phyloP scores from a whole-genome alignment of 2,329 filamentous ascomycete species.

The Dryadomyces quercus-mongolicae region DNA sequence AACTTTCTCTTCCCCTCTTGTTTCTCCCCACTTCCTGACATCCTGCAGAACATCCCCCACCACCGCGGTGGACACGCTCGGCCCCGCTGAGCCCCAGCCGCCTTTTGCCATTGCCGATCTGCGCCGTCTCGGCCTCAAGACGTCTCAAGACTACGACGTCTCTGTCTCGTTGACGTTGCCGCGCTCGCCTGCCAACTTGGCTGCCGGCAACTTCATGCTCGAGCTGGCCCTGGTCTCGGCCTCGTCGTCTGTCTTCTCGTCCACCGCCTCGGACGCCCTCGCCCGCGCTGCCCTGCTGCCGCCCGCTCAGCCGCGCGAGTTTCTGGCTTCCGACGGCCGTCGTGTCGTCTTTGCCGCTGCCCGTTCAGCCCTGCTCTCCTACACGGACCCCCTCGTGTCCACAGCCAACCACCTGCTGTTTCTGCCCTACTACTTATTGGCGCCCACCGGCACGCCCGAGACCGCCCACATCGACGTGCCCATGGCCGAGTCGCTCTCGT shows the following conservation, averaged over 20 bases:
- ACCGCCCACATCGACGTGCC: slow-evolving; percentile 49
- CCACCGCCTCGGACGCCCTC: slow-evolving; percentile 12
- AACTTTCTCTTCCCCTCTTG: not conserved
- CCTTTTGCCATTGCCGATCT: slow-evolving; percentile 40
- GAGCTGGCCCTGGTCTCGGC: slow-evolving; percentile 52
- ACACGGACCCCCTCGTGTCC: slow-evolving; percentile 58
- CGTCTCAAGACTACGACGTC: slow-evolving; percentile 76
- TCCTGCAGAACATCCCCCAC: slow-evolving; percentile 19
- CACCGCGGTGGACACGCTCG: slow-evolving; percentile 17
- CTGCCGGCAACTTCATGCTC: slow-evolving; percentile 89
- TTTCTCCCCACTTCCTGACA: not conserved
- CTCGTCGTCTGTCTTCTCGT: not conserved
- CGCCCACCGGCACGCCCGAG: slow-evolving; percentile 46
- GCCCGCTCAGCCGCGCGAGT: slow-evolving; percentile 14
- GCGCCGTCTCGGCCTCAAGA: slow-evolving; percentile 41
- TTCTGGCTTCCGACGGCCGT: slow-evolving; percentile 21
- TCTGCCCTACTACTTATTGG: slow-evolving; percentile 58
- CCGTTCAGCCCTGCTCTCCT: slow-evolving; percentile 68
- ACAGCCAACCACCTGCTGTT: slow-evolving; percentile 46
- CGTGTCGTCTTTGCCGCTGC: slow-evolving; percentile 50
- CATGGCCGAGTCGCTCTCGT: slow-evolving; percentile 64
- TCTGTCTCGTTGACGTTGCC: slow-evolving; percentile 64
- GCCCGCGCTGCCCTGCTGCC: slow-evolving; percentile 18
- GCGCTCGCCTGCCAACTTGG: slow-evolving; percentile 61
- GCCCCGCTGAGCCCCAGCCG: not conserved